phyloP scores from a whole-genome alignment of 1,139 yeast genomes.

The Groenewaldozyma auringiensis region DNA sequence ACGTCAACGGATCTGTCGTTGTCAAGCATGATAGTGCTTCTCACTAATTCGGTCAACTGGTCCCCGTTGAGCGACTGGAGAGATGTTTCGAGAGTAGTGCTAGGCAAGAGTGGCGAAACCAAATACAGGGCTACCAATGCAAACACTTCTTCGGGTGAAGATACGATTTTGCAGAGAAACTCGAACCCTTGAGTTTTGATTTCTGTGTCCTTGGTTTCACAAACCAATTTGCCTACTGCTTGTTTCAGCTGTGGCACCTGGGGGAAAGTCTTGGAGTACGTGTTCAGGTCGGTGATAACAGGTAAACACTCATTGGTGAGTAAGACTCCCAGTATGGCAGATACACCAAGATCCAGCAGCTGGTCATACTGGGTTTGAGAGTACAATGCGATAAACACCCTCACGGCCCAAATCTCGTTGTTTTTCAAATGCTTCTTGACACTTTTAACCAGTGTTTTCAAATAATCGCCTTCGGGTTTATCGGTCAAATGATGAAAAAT shows the following conservation, averaged over 20 bases:
- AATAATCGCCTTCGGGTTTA: neutral
- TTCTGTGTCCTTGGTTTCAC: neutral
- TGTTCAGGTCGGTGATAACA: neutral
- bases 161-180: slow-evolving; percentile 7
- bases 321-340: neutral
- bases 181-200: neutral
- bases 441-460: neutral
- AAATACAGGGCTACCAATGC: slow-evolving; percentile 10
- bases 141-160: slow-evolving; percentile 6
- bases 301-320: neutral
- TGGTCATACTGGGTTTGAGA: neutral
- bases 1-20: neutral
- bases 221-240: neutral
- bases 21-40: neutral
- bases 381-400: neutral
- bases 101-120: neutral
- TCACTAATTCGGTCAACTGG: neutral
- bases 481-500: slow-evolving; percentile 1
- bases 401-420: neutral
- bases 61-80: neutral
- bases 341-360: neutral
- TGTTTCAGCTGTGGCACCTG: neutral
- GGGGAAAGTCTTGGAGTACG: neutral
- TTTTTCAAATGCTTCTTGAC: neutral
- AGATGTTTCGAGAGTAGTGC: neutral